These are phyloP conservation scores for Atractiella rhizophila DNA, from an alignment of 768 basidiomycete species.

Conservation along the genomic window DNA sequence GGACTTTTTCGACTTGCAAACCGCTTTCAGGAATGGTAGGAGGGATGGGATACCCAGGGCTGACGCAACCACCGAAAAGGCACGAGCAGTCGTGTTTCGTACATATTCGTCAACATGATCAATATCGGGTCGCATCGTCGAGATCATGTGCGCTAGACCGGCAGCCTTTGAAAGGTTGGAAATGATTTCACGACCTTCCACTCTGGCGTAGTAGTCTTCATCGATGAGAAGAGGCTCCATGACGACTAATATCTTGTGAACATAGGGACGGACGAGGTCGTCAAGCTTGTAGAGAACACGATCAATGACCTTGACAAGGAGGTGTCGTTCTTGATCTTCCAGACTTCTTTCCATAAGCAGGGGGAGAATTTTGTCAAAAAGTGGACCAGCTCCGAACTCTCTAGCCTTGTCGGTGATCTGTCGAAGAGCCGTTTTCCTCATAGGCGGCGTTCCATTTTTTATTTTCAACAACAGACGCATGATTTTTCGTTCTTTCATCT, in stretches of 20 bases:
- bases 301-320: constrained; percentile 96
- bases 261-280: constrained; percentile 92
- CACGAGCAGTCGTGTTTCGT: constrained; percentile 92
- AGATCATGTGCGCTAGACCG: constrained; percentile 98
- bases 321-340: constrained; percentile 93
- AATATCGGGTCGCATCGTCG: constrained; percentile 98
- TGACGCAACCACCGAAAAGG: constrained; percentile 90
- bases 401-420: constrained; percentile 98
- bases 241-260: constrained; percentile 97
- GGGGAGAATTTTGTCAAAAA: constrained; percentile 96
- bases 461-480: constrained; percentile 95
- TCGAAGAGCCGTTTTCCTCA: constrained; percentile 84
- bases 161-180: constrained; percentile 96
- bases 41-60: constrained; percentile 93
- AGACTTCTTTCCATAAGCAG: constrained; percentile 86
- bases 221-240: constrained; percentile 97
- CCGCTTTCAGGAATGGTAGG: constrained; percentile 91
- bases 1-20: constrained; percentile 94
- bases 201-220: constrained; percentile 41
- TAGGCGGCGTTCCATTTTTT: constrained; percentile 96
- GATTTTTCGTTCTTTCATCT: constrained; percentile 98
- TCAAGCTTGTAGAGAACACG: constrained; percentile 96
- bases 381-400: constrained; percentile 88
- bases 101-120: constrained; percentile 99
- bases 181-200: constrained; percentile 93